A percentile compares a stretch with the other conserved stretches of the same genome.
phyloP scores from a whole-genome alignment of 1,284 basidiomycete genomes.

The Ustilago tritici region DNA sequence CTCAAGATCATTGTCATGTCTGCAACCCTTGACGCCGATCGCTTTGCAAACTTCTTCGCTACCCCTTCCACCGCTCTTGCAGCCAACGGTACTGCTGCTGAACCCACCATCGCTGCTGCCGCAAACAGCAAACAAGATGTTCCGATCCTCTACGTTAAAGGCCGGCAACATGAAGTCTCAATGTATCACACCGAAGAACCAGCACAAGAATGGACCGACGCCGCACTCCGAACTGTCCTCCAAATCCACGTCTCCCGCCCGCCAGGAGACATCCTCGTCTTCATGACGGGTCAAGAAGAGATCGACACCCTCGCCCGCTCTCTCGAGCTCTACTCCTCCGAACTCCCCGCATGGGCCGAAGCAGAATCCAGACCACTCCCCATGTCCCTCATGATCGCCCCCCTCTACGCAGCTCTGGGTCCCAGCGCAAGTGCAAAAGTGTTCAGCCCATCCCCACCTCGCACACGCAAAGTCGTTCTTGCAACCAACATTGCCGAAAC shows the following conservation, averaged over 20 bases:
- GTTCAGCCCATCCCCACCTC: constrained; percentile 73
- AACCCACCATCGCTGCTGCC: neutral
- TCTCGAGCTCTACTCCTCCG: constrained; percentile 51
- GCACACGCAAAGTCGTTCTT: constrained; percentile 87
- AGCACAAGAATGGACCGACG: constrained; percentile 87
- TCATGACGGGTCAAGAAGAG: constrained; percentile 96
- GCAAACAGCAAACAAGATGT: constrained; percentile 70
- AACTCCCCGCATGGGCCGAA: constrained; percentile 58
- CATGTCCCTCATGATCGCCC: constrained; percentile 57
- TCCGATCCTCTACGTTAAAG: constrained; percentile 88
- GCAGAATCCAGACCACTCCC: constrained; percentile 35
- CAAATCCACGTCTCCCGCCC: constrained; percentile 86
- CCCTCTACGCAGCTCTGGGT: constrained; percentile 68
- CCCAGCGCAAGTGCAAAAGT: constrained; percentile 56
- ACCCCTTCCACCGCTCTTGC: constrained; percentile 35
- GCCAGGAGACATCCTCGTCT: constrained; percentile 89
- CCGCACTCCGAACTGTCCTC: constrained; percentile 88
- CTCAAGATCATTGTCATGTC: constrained; percentile 97
- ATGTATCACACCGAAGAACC: constrained; percentile 76
- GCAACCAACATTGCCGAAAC: constrained; percentile 80
- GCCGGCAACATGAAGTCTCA: constrained; percentile 88
- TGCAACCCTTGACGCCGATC: constrained; percentile 93
- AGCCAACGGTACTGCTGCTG: neutral
- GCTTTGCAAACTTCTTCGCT: constrained; percentile 90
- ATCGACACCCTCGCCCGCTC: constrained; percentile 81